phyloP scores from a whole-genome alignment of 2,329 filamentous ascomycete species.

The Cytospora paraplurivora region DNA sequence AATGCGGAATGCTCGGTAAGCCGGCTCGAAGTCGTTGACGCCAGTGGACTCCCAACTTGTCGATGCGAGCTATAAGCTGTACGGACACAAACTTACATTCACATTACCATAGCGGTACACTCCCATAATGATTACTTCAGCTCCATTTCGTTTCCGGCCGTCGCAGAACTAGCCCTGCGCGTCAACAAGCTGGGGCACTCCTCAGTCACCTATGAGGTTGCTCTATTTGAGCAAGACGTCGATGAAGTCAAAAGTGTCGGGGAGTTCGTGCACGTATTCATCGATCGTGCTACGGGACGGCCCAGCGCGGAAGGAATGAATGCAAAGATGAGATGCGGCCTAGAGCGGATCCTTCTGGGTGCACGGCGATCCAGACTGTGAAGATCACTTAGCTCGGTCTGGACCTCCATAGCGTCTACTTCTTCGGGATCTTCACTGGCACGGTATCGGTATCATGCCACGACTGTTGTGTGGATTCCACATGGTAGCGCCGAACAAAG shows the following conservation, averaged over 20 bases:
- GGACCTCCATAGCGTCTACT: background rate
- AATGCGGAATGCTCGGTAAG: constrained; percentile 71
- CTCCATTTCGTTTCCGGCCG: constrained; percentile 77
- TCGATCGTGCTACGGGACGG: constrained; percentile 70
- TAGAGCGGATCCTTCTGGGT: constrained; percentile 56
- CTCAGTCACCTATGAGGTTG: constrained; percentile 89
- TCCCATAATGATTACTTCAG: constrained; percentile 85
- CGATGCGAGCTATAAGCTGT: background rate
- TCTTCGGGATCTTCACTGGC: background rate
- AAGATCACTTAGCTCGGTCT: background rate
- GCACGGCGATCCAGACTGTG: constrained; percentile 34
- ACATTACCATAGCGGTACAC: constrained; percentile 54
- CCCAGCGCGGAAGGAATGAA: constrained; percentile 69
- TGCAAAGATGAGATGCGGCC: constrained; percentile 56
- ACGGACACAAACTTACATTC: background rate
- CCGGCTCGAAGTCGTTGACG: background rate
- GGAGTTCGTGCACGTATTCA: constrained; percentile 80
- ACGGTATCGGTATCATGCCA: background rate
- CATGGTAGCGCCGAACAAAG: background rate
- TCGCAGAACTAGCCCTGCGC: constrained; percentile 78
- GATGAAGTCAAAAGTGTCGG: constrained; percentile 81
- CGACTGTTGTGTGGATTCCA: background rate
- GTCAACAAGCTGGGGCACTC: constrained; percentile 83
- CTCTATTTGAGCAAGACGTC: constrained; percentile 75
- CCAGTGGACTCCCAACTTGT: background rate